Evolutionary conservation across 2,329 filamentous ascomycete species (phyloP).

Genomic region (Aspergillus ruber): DNA sequence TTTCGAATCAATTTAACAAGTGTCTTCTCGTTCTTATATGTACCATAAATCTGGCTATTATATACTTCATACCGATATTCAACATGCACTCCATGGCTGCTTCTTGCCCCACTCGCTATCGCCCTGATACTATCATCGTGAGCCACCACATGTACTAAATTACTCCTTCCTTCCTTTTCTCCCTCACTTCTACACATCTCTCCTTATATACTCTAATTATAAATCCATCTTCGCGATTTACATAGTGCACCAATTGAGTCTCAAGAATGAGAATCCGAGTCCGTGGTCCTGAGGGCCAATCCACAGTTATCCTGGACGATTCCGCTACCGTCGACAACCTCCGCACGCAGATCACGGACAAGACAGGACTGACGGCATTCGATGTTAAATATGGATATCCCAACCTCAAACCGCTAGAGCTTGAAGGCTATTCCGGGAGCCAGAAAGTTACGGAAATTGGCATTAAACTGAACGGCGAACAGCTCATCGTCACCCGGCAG

Average conservation of each 20-base stretch:
- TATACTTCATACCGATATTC: too few relatives aligned
- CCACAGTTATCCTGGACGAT: conserved; percentile 62
- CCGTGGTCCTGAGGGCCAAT: conserved; percentile 66
- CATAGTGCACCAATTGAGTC: background rate
- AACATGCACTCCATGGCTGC: too few relatives aligned
- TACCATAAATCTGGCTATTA: too few relatives aligned
- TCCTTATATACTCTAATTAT: background rate
- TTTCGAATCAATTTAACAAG: too few relatives aligned
- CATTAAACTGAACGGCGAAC: conserved; percentile 60
- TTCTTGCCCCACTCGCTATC: background rate
- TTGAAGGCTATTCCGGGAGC: conserved; percentile 47
- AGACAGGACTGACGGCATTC: conserved; percentile 61
- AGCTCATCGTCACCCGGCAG: conserved; percentile 56
- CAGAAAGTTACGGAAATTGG: conserved; percentile 51
- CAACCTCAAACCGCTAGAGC: conserved; percentile 58
- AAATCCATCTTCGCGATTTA: background rate
- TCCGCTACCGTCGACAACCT: conserved; percentile 49
- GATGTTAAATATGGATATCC: conserved; percentile 82
- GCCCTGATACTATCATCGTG: background rate
- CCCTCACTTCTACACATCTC: background rate
- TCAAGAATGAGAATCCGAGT: conserved; percentile 65
- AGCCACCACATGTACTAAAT: background rate
- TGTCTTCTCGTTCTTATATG: too few relatives aligned
- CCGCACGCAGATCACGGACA: conserved; percentile 41
- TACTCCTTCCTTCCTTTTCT: background rate